Base-by-base conservation (phyloP, 176 grass and related monocot genomes). In the Triticum aestivum region DNA sequence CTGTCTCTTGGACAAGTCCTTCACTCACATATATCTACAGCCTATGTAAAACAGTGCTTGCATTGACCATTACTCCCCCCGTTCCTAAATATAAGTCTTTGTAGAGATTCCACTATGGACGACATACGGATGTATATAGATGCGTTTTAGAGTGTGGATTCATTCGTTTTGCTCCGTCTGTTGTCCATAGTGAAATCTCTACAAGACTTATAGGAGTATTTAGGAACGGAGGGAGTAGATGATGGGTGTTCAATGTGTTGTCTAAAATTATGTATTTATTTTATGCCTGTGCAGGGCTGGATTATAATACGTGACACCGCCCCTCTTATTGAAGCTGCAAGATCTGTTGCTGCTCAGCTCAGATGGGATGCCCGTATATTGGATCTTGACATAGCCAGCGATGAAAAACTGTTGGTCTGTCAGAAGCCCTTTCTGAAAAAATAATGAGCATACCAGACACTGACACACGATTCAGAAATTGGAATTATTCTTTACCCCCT, bases 361-460 rank as follows among this genome's bases (percentile, higher is more conserved):
- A 94, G 88, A 81, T 99, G 97, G 97, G 97, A 99, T 86, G 88
- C 87, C 30, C 92, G 94, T 7, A 84, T 94, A 80, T 86, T 94
- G 67, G 90, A 96, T 76, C 90, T 96, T 63, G 94, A 96, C 69
- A 93, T 93, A 63, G 95, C 83, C 87, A 99, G 93, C 44, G 94
- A 97, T 75, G 94, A 99, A 83, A 97, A 99, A 61, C 78, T 99
- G 77, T 75, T 99, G 59, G 87, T 99, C 73, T 97, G 97, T 94
- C 97, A 99, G 82, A 99, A 97, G 84, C 85, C 85, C 68, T 97
- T 99, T 58, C 84, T 94, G 75, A 93, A 86, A 90, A 96, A 96
- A 91, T 88, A 88, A 85, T 84, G 82, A 91, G 72, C 52, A 82
- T 37, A 87, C 18, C 61, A 73, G 39, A 65, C 64, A 82, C 72